Evolutionary conservation across 805 yeast species (phyloP), one percentile per base, ranked within the genome.

Genomic region (Starmerella gropengiesseri): DNA sequence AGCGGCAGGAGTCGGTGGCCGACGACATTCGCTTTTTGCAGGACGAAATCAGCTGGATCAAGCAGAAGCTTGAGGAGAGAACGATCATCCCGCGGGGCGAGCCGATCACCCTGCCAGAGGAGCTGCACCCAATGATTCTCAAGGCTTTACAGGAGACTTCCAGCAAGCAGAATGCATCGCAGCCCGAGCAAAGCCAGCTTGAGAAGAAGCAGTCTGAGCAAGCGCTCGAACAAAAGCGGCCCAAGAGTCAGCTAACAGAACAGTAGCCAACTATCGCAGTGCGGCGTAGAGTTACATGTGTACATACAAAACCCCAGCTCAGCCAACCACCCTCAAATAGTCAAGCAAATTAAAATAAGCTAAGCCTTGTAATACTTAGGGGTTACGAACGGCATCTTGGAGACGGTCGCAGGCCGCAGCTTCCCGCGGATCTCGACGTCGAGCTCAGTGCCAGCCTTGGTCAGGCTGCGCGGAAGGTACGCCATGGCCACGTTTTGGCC

Each of bases 401-500:
- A 66, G n/a, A 89, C 73, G 22, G 60, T 68, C 5, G 85, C 95
- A 26, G 78, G 79, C 58, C 87, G 77, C 53, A 69, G 62, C 58
- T 86, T 87, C 53, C 89, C 91, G 60, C 97, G 76, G 43, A 89
- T 80, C 54, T 83, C 81, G 40, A 87, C 77, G 43, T 74, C 60
- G 20, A 87, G 68, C 43, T 71, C 66, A 5, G 87, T 76, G 3
- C 94, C 96, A 16, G 73, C 66, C 65, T 89, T 91, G 52, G 74
- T 72, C 54, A 66, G 69, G 2, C 74, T 76, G 55, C 82, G 77
- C 48, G 81, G 71, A 21, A 91, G 71, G 62, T 84, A 91, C 8
- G 81, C 95, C 72, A 87, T 95, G 18, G 94, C 95, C 44, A 91
- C 80, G 58, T 91, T 91, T 46, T 73, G 73, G 23, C 81, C 81